phyloP scores from a whole-genome alignment of 2,329 filamentous ascomycete genomes.

The Microcera coccophila region DNA sequence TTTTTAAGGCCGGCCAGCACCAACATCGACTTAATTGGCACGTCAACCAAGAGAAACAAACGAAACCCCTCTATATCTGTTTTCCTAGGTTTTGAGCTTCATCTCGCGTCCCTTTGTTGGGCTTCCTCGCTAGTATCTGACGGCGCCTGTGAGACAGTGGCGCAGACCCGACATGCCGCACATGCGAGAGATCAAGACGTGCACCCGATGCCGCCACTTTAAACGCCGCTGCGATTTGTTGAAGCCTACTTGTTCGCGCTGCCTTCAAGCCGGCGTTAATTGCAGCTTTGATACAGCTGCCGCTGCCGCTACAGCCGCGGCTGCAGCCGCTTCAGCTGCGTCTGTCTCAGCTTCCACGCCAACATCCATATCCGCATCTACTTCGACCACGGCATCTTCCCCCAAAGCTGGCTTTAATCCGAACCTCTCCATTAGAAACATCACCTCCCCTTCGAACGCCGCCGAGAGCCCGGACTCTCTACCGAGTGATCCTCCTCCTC shows the following conservation, averaged over 20 bases:
- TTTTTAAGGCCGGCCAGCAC: too few species aligned
- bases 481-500: conserved; percentile 2
- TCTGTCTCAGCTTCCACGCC: conserved; percentile 1
- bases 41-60: too few species aligned
- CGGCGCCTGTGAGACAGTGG: too few species aligned
- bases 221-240: conserved; percentile 35
- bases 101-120: too few species aligned
- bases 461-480: conserved; percentile 27
- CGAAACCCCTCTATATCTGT: too few species aligned
- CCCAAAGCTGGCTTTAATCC: conserved; percentile 14
- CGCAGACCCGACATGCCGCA: conserved; percentile 30
- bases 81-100: too few species aligned
- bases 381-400: conserved; percentile 4
- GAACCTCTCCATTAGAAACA: conserved; percentile 17
- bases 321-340: conserved; percentile 6
- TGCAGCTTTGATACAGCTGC: conserved; percentile 31
- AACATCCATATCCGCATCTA: conserved; percentile 4
- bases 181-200: conserved; percentile 35
- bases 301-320: conserved; percentile 11
- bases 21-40: too few species aligned
- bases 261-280: conserved; percentile 30
- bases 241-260: conserved; percentile 34
- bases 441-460: conserved; percentile 30
- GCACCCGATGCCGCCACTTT: conserved; percentile 35
- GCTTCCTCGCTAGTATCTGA: not conserved